Evolutionary conservation across 257 asterid genomes (phyloP), one percentile per base, ranked within the genome.

Genomic region (Plantago elongata): DNA sequence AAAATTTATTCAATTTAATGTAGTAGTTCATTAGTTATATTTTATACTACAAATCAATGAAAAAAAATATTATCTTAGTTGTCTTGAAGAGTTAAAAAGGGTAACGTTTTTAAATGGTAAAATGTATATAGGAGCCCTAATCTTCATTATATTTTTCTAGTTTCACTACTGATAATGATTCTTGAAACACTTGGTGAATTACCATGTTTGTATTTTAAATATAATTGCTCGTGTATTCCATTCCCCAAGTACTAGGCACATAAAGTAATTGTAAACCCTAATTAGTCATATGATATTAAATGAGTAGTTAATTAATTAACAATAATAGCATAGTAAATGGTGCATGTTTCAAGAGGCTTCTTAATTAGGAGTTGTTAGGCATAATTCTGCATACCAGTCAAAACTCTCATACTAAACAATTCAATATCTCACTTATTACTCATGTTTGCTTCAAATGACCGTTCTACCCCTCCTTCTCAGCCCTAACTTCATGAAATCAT

Each of bases 381-480:
- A 16, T 9, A 40, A 40, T 47, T 42, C 40, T 42, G 9, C 11
- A 42, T 13, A 13, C 46, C 46, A 40, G 49, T 59, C 63, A 59
- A 56, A 22, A 29, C 46, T 37, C 34, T 34, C 7, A 56, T 6
- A 34, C 40, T 56, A 34, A 15, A 45, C 18, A 44, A 61, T 27
- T 5, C 43, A n/a, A 6, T 4, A 4, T 51, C 27, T 51, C 54
- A 9, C 11, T 5, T 49, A 63, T 2, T 50, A 17, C 43, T 22
- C 46, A 56, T 44, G 15, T 47, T 30, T 9, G 15, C 30, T 2
- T 16, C 9, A 50, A 74, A 48, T 61, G 75, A 74, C 84, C 43
- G 63, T 11, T 37, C 0, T 63, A 37, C 60, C 88, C 88, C 62
- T 68, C 91, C 88, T 60, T 68, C 29, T 62, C 27, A 66, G 57